These are phyloP conservation scores for Silybum marianum DNA, from an alignment of 129 eudicot genomes.

Conservation along the genomic window DNA sequence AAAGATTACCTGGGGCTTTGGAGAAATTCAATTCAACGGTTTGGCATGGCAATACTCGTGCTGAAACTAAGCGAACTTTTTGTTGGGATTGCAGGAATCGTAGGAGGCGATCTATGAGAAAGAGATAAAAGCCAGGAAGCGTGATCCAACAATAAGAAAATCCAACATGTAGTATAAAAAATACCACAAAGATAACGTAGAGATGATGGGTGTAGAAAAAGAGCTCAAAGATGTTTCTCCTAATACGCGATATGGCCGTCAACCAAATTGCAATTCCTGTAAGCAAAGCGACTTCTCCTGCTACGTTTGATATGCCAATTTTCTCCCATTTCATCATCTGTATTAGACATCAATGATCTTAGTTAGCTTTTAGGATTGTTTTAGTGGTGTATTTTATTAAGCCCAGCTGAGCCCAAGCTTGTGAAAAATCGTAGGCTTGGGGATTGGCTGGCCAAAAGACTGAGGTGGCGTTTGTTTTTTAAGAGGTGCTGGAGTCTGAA, in stretches of 20 bases:
- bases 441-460: no score
- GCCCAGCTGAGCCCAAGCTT: no score
- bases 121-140: conserved; percentile 73
- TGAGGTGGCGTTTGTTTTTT: no score
- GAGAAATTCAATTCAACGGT: conserved; percentile 63
- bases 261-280: conserved; percentile 62
- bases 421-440: no score
- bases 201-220: conserved; percentile 74
- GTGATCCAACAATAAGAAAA: conserved; percentile 56
- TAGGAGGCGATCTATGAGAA: conserved; percentile 59
- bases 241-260: conserved; percentile 42
- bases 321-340: conserved; percentile 65
- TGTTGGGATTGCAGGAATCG: conserved; percentile 73
- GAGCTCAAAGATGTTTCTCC: conserved; percentile 66
- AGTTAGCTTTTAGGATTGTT: not conserved
- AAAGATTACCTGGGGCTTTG: conserved; percentile 46
- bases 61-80: conserved; percentile 55
- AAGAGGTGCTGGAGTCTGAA: no score
- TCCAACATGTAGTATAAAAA: conserved; percentile 70
- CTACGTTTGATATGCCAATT: conserved; percentile 62
- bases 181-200: conserved; percentile 50
- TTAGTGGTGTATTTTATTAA: no score
- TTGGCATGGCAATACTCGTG: conserved; percentile 58
- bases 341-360: not conserved
- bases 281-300: conserved; percentile 67